These are phyloP conservation scores for Trametes sp. DNA, from an alignment of 1,284 basidiomycete genomes.

Conservation along the genomic window DNA sequence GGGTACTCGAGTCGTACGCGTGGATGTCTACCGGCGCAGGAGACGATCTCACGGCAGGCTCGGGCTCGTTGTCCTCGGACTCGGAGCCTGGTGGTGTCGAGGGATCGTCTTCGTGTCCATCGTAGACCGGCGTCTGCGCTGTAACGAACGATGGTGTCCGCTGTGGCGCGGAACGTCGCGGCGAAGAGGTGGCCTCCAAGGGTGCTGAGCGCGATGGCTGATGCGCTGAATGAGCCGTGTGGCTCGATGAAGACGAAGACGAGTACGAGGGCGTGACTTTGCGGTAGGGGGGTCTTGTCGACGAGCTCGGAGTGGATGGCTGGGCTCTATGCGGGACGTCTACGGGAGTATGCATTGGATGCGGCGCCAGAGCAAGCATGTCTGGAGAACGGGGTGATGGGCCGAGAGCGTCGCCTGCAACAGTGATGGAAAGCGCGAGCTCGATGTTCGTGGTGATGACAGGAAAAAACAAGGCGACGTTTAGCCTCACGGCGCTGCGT, in stretches of 20 bases:
- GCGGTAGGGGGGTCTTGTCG: slow-evolving; percentile 33
- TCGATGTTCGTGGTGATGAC: slow-evolving; percentile 31
- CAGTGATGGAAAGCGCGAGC: slow-evolving; percentile 27
- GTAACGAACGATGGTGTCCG: slow-evolving; percentile 33
- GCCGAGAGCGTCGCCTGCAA: slow-evolving; percentile 26
- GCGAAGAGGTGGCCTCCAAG: slow-evolving; percentile 24
- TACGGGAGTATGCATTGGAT: slow-evolving; percentile 38
- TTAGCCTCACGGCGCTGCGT: slow-evolving; percentile 13
- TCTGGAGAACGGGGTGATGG: slow-evolving; percentile 20
- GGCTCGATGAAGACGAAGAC: slow-evolving; percentile 34
- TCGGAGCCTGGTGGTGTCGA: slow-evolving; percentile 35
- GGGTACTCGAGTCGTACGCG: slow-evolving; percentile 68
- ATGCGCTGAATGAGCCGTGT: slow-evolving; percentile 28
- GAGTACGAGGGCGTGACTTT: slow-evolving; percentile 35
- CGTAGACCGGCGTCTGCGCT: slow-evolving; percentile 27
- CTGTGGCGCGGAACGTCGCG: slow-evolving; percentile 33
- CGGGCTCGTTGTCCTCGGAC: slow-evolving; percentile 36
- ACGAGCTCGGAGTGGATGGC: slow-evolving; percentile 37
- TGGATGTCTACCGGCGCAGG: slow-evolving; percentile 60
- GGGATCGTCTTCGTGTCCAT: slow-evolving; percentile 34
- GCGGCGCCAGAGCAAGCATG: slow-evolving; percentile 43
- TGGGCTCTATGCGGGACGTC: slow-evolving; percentile 38
- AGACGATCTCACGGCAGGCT: slow-evolving; percentile 22
- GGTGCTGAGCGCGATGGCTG: slow-evolving; percentile 24
- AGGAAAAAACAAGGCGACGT: slow-evolving; percentile 31